Evolutionary conservation across 2,329 filamentous ascomycete species (phyloP), one percentile per base, ranked within the genome.

Genomic region (Colletotrichum lini): DNA sequence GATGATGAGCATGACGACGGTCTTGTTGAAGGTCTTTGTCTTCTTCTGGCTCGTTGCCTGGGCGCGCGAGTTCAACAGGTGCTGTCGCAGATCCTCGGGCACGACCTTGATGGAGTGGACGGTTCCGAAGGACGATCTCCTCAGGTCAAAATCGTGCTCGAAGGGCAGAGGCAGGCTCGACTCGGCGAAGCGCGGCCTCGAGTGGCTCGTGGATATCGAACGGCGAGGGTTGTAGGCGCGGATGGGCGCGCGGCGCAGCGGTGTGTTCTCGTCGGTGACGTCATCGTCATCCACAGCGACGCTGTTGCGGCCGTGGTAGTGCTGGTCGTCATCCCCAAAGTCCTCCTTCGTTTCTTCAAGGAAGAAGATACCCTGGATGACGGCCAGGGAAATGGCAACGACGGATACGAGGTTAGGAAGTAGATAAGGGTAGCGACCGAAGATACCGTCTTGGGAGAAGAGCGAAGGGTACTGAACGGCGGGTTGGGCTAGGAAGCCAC

Each of bases 401-500:
- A 92, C 92, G 65, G 94, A 90, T 26, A 94, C 84, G 16, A 82
- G 76, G 50, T 82, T 82, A 3, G 81, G 81, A 38, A 82, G 82
- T n/a, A 94, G 84, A 74, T 93, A 95, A 0, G 93, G 93, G 75
- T 92, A 94, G 9, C 87, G 85, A 52, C 91, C 91, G 58, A 84
- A 84, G 1, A 84, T 53, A 1, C 82, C 82, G 35, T 83, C 82
- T 35, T 77, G 72, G 2, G 82, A 75, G 56, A 84, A 84, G 23
- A 82, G 49, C 0, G 70, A 73, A 35, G 77, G 80, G 60, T 81
- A 81, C 69, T 80, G 81, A n/a, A 52, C 72, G 4, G 80, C 78
- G 2, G 80, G 80, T 54, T 81, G 78, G 8, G 80, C 80, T 35
- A 82, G 75, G 70, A 81, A 82, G 3, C 80, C 80, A 18, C 80